These are phyloP conservation scores for Zygoascus sp. DNA, from an alignment of 1,139 yeast genomes.

Conservation along the genomic window DNA sequence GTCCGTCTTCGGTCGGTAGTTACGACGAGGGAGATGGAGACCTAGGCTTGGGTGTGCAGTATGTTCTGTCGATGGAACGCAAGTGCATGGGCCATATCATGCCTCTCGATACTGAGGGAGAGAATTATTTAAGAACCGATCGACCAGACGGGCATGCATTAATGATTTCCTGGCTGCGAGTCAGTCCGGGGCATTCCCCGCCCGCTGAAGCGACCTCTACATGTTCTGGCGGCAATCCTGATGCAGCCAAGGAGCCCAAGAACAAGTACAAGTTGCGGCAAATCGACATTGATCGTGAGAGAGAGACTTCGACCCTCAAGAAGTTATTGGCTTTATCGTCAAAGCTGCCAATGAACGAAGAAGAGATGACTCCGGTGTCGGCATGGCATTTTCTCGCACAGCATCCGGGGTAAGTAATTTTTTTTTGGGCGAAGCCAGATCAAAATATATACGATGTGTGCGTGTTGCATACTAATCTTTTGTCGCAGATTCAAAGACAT, in stretches of 20 bases:
- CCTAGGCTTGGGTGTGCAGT: conserved; percentile 8
- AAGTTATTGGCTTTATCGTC: conserved; percentile 6
- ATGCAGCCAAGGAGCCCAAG: conserved; percentile 1
- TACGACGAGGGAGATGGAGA: not conserved
- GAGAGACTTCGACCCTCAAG: not conserved
- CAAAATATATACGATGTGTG: not conserved
- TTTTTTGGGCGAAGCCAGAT: too few species aligned
- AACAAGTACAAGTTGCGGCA: conserved; percentile 1
- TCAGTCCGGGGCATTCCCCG: not conserved
- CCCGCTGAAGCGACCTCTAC: not conserved
- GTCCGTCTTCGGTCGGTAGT: not conserved
- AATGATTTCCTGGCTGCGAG: conserved; percentile 12
- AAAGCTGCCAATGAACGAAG: conserved; percentile 8
- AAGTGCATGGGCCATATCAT: conserved; percentile 11
- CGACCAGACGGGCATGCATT: conserved; percentile 12
- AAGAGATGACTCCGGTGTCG: conserved; percentile 13
- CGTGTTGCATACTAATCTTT: not conserved
- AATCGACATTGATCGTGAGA: conserved; percentile 3
- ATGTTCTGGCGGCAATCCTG: not conserved
- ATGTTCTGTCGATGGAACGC: conserved; percentile 10
- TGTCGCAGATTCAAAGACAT: not conserved
- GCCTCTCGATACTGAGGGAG: conserved; percentile 11
- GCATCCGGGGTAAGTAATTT: conserved; percentile 5
- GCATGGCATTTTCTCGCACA: conserved; percentile 11
- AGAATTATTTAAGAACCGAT: conserved; percentile 10